Percentiles rank a stretch among this genome's conserved stretches.
Conservation (phyloP, 2,329 filamentous ascomycete genomes). For the Davidsoniella australis region DNA sequence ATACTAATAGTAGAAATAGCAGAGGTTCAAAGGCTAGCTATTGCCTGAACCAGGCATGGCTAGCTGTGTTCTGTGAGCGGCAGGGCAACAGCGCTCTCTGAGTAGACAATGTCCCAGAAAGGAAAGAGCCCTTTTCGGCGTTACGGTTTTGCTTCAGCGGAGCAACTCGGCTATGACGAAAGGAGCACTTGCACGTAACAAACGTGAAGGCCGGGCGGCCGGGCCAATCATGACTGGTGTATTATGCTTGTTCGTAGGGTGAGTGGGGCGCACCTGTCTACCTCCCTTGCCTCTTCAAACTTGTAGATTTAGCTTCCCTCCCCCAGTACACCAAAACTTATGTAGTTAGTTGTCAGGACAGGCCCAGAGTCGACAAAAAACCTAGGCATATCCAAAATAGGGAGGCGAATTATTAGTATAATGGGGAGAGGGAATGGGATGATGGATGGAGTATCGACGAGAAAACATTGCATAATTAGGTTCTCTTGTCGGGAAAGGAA, state of each 20-base stretch:
- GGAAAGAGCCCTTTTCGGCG: constrained; percentile 12
- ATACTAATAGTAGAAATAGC: not conserved
- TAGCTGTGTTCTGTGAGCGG: no score
- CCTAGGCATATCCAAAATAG: no score
- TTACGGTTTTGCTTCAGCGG: constrained; percentile 12
- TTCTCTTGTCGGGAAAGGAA: no score
- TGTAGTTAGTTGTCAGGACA: no score
- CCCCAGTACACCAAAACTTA: no score
- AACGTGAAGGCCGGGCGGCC: constrained; percentile 11
- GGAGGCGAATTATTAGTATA: no score
- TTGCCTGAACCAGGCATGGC: no score
- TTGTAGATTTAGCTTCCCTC: no score
- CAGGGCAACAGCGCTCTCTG: not conserved
- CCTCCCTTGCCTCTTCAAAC: constrained; percentile 4
- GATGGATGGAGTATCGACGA: no score
- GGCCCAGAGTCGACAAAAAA: no score
- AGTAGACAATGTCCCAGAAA: not conserved
- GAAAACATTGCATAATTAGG: no score
- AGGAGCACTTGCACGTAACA: constrained; percentile 7
- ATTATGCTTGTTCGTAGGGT: constrained; percentile 9
- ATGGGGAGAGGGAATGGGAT: no score
- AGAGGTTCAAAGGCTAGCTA: not conserved
- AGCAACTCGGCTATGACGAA: constrained; percentile 14
- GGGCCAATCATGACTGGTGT: constrained; percentile 10
- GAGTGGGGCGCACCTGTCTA: constrained; percentile 1